Evolutionary conservation across 1,139 yeast species (phyloP), one percentile per base, ranked within the genome.

Genomic region (Scheffersomyces stambukii): DNA sequence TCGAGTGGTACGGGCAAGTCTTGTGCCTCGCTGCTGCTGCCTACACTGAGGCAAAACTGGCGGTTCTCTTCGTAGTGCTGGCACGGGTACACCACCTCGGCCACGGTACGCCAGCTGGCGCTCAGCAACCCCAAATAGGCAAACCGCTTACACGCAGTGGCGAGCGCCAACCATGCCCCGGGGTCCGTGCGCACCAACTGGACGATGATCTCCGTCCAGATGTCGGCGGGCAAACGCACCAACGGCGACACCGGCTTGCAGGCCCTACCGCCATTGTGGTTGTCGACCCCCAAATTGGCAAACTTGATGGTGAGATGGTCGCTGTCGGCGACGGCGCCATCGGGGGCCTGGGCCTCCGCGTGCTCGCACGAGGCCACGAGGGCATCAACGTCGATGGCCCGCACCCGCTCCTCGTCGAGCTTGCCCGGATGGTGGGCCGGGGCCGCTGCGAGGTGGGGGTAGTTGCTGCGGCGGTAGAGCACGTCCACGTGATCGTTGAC

Each of bases 401-500:
- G 56, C 24, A 60, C 57, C 24, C 50, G 44, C 18, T 52, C 53
- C 29, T 56, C 65, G 35, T 60, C 67, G 7, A 60, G 43, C 17
- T 44, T 40, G 8, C 50, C 40, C 3, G 47, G 46, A 35, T 54
- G 59, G 32, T 57, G 51, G n/a, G 4, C 70, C 68, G 12, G 52
- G 46, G 27, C 52, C 60, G 13, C 48, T 47, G 28, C 47, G 43
- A 26, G 51, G 33, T 38, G 49, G 39, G 19, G 47, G 42, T 11
- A 54, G 40, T 6, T 51, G 46, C 15, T 44, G 41, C 20, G 69
- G 59, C 95, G 62, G 50, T 85, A 85, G 14, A 75, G 54, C 34
- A 70, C 57, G 46, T 88, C 96, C 5, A 86, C 88, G 30, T 68
- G 69, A 4, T 75, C 81, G 50, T 82, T 76, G 18, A 77, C 40